Evolutionary conservation across 1,139 yeast species (phyloP), one percentile per base, ranked within the genome.

Genomic region (Kazachstania sp.): DNA sequence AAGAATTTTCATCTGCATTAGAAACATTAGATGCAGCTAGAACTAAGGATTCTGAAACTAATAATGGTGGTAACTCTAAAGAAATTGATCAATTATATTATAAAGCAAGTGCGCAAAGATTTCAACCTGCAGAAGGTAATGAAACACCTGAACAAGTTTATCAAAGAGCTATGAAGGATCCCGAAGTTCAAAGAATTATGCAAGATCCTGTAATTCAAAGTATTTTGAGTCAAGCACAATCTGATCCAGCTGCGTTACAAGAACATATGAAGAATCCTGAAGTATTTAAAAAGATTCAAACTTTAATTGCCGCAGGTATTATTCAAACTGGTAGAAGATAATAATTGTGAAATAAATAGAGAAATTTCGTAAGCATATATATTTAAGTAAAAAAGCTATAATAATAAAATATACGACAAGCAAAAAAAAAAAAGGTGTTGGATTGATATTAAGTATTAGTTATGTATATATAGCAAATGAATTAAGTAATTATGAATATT

Each of bases 261-360:
- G 97, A 92, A 59, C 98, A 94, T 70, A 88, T 94, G 97, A 86
- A 79, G 74, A 94, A 92, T 70, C 97, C 98, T 35, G 95, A 82
- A 55, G 88, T 94, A 47, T 79, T 82, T 61, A 83, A 81, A 68
- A 94, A 92, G 79, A 82, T 94, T 61, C 85, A 86, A 67, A 78
- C 86, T 63, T 78, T 94, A 69, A 83, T 90, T 65, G 95, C 97
- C 49, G 97, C 98, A 31, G 99, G 99, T 65, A 87, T 94, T 50
- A 90, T 94, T 64, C 85, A 96, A 68, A 88, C 97, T 30, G 62
- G 62, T 44, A 39, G 42, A 31, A 42, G 45, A 31, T 49, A 45
- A 36, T 19, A 18, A 15, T 7, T 4, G 8, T 12, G 39, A 37
- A 19, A 16, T 39, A 18, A 7, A 7, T 28, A 36, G 13, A 39